Base-by-base conservation (phyloP, 495 filamentous ascomycete species). In the Stereocaulon alpinum region DNA sequence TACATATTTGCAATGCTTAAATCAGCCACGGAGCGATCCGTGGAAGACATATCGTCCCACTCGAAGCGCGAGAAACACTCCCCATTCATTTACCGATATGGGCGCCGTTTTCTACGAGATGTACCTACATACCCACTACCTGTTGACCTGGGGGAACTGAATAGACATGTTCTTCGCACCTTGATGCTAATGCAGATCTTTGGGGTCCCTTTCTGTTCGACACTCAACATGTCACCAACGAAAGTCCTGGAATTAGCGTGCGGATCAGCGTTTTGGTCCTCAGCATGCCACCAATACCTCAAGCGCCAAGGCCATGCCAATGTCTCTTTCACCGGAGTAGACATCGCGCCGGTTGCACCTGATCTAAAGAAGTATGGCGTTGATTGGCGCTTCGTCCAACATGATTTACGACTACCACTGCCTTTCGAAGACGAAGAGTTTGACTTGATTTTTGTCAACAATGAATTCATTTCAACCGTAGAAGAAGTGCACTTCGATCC, bases 361-460 rank as follows among this genome's bases (percentile, higher is more conserved):
- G 83, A 89, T 60, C 73, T 90, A 66, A 75, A 74, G 62, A 83
- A 85, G 62, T 82, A 85, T 64, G 86, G 87, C 43, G 83, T 95
- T 73, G 83, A 86, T 64, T 95, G 89, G 89, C 81, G 81, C 17
- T 95, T 94, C 66, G 83, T 93, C 50, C 89, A 88, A 70, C 89
- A 94, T 68, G 89, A 95, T 70, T 65, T 93, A 57, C 86, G 89
- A 55, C 80, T 79, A 60, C 87, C 88, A 3, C 74, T 92, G 47
- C 92, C 92, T 2, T 91, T 96, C 59, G 77, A 82, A 6, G 87
- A 91, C 60, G 82, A 78, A 24, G 86, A 89, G 69, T 97, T 96
- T 69, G 90, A 95, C 67, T 79, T 95, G 22, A 82, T 97, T 56
- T 89, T 96, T 74, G 81, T 91, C 56, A 95, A 96, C 69, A 91